Base-by-base conservation (phyloP, 306 rosid species). In the Erythrophleum fordii region DNA sequence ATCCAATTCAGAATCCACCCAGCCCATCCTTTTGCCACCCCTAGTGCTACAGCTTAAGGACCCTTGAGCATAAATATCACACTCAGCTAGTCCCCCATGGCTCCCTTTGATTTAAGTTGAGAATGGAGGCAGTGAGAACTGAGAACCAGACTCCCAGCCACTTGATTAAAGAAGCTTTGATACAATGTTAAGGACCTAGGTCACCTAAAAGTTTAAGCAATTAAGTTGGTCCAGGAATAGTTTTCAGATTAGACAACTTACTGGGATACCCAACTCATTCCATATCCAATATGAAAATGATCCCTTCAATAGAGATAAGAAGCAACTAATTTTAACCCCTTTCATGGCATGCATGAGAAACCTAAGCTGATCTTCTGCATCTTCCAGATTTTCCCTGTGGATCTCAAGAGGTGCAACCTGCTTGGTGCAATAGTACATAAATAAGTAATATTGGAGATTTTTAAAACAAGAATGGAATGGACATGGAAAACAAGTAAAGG, bases 371-470 rank as follows among this genome's bases (percentile, higher is more conserved):
- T 90, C 89, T 79, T 95, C 99, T 34, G 92, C 94, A 76, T 93
- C 97, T 73, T 79, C 85, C 76, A 95, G 83, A 85, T 74, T 84
- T 90, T 91, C 97, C 77, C 13, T 83, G 73, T 86, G 89, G 78
- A 89, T 81, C 49, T 91, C 88, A 55, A 95, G 89, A 60, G 99
- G 99, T 37, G 99, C 90, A 85, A 95, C 91, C 97, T 95, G 93
- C 76, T 76, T 75, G 83, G 85, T 80, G 81, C 80, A 73, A 20
- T 51, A 61, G 44, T 44, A 41, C 10, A 62, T 1, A 26, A 73
- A 69, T 73, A 56, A 31, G 11, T 55, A 44, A n/a, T 71, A 51
- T 64, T 71, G 75, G 76, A 53, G 58, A 72, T 14, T 31, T 76
- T 42, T 26, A 25, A 67, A 48, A 52, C 12, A 45, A 34, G n/a